Evolutionary conservation across 306 rosid genomes (phyloP).

Genomic region (Cicer yamashitae): DNA sequence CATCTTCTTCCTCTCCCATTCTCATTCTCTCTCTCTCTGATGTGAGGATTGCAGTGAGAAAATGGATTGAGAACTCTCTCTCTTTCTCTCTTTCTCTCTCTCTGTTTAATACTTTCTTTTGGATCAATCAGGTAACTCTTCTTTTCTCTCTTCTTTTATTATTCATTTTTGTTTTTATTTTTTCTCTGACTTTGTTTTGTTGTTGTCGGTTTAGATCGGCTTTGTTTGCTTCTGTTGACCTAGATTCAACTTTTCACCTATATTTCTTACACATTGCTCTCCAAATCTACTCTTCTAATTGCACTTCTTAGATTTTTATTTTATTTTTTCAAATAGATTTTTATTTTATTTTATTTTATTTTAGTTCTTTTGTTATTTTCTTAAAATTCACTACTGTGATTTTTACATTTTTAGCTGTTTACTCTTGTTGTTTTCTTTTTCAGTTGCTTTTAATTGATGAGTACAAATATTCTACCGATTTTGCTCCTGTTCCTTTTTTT

Average conservation of each 20-base stretch:
- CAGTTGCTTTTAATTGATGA: conserved; percentile 1
- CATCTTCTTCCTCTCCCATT: conserved; percentile 19
- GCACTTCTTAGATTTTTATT: neutral
- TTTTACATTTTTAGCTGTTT: neutral
- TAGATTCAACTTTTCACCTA: neutral
- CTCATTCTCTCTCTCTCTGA: conserved; percentile 30
- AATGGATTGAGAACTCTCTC: conserved; percentile 39
- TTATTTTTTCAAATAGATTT: no score
- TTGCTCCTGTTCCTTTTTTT: conserved; percentile 14
- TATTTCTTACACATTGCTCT: conserved; percentile 22
- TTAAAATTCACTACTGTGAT: neutral
- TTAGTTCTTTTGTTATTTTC: neutral
- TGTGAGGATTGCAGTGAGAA: conserved; percentile 30
- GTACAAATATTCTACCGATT: conserved; percentile 30
- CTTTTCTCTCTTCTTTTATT: neutral
- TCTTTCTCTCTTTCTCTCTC: neutral
- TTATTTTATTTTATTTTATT: neutral
- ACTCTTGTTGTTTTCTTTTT: neutral
- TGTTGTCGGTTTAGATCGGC: conserved; percentile 49
- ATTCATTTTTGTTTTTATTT: neutral
- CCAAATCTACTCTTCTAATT: conserved; percentile 7
- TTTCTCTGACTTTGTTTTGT: conserved; percentile 30
- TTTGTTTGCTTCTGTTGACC: conserved; percentile 15
- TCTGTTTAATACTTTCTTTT: neutral
- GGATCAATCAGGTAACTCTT: conserved; percentile 40